phyloP scores from a whole-genome alignment of 768 basidiomycete species.

The Leucocoprinus sp. region DNA sequence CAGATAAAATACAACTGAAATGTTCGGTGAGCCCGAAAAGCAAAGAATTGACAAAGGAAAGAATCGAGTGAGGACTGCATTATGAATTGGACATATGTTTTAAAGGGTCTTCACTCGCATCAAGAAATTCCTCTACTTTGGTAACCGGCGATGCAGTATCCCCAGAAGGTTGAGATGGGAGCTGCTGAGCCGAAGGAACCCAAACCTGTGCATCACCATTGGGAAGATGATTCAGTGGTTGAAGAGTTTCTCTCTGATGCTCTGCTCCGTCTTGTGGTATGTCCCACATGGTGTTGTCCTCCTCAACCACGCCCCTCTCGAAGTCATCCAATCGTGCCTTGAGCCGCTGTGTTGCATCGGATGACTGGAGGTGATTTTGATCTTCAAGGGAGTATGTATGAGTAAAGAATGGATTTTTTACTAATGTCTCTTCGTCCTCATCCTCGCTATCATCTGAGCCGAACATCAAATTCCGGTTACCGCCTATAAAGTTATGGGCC shows the following conservation, averaged over 20 bases:
- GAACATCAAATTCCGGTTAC: slow-evolving; percentile 52
- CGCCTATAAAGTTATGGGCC: slow-evolving; percentile 41
- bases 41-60: slow-evolving; percentile 13
- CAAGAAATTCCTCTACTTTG: slow-evolving; percentile 58
- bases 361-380: slow-evolving; percentile 32
- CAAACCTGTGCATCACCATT: slow-evolving; percentile 36
- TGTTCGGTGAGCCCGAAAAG: slow-evolving; percentile 13
- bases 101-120: slow-evolving; percentile 54
- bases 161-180: slow-evolving; percentile 40
- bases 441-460: slow-evolving; percentile 57
- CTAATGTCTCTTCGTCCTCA: slow-evolving; percentile 37
- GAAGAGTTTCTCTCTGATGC: slow-evolving; percentile 37
- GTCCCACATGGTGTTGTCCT: slow-evolving; percentile 28
- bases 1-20: slow-evolving; percentile 18
- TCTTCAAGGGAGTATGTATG: slow-evolving; percentile 38
- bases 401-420: slow-evolving; percentile 39
- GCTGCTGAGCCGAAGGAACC: slow-evolving; percentile 36
- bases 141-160: slow-evolving; percentile 46
- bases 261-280: slow-evolving; percentile 17
- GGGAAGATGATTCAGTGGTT: slow-evolving; percentile 33
- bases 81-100: slow-evolving; percentile 16
- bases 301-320: slow-evolving; percentile 37
- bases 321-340: slow-evolving; percentile 58
- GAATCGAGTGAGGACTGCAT: background rate
- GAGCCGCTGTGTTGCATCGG: slow-evolving; percentile 48